Evolutionary conservation across 768 basidiomycete species (phyloP).

Genomic region (Termitomyces sp.): DNA sequence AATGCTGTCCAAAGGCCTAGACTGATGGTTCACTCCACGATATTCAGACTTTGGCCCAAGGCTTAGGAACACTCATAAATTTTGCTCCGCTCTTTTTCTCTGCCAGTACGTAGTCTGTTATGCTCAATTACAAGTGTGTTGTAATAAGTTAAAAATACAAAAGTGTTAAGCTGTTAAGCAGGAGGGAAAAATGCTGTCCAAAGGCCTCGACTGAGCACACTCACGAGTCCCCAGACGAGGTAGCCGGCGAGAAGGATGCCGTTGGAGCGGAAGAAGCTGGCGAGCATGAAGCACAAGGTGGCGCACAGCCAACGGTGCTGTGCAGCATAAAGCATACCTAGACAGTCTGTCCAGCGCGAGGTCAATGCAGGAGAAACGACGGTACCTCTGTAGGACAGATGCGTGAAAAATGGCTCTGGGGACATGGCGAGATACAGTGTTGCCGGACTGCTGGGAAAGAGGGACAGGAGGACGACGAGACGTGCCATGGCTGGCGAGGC

Average conservation of each 20-base stretch:
- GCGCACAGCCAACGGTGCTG: slow-evolving; percentile 48
- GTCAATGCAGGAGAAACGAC: slow-evolving; percentile 2
- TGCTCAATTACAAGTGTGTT: too few species aligned
- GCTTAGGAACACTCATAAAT: too few species aligned
- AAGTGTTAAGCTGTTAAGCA: slow-evolving; percentile 57
- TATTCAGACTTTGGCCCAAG: too few species aligned
- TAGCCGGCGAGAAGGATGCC: slow-evolving; percentile 75
- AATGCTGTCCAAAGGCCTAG: slow-evolving; percentile 79
- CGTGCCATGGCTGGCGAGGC: slow-evolving; percentile 53
- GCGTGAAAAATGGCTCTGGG: slow-evolving; percentile 84
- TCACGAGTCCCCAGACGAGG: slow-evolving; percentile 65
- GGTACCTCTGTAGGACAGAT: slow-evolving; percentile 69
- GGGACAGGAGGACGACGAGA: slow-evolving; percentile 59
- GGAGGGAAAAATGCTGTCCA: slow-evolving; percentile 81
- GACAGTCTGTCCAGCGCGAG: not conserved
- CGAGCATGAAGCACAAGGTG: slow-evolving; percentile 56
- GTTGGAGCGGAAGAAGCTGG: slow-evolving; percentile 70
- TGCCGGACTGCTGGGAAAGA: slow-evolving; percentile 78
- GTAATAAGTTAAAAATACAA: not conserved
- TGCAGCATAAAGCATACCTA: slow-evolving; percentile 60
- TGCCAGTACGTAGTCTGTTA: too few species aligned
- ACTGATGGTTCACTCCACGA: slow-evolving; percentile 47
- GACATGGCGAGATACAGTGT: slow-evolving; percentile 70
- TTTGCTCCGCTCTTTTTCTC: not conserved
- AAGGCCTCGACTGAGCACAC: slow-evolving; percentile 40